Base-by-base conservation (phyloP, 805 yeast species). In the Lipomyces spencermartinsiae region DNA sequence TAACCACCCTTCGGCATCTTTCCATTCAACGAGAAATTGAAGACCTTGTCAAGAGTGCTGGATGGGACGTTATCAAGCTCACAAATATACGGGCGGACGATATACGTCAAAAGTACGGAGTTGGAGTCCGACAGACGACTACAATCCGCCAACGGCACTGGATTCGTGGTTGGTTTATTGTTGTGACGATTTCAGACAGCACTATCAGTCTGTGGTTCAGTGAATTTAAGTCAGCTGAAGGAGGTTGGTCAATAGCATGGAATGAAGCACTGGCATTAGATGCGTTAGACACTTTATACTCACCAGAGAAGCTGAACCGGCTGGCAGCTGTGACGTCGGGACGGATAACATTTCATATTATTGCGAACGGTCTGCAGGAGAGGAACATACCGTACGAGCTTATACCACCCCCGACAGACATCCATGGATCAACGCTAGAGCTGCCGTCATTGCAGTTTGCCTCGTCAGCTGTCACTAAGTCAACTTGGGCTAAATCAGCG, bases 101-200 rank as follows among this genome's bases (percentile, higher is more conserved):
- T 46, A 54, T 70, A 7, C 62, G 74, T 35, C 70, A 67, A 60
- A 37, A 67, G 35, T 67, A 54, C 39, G 70, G 70, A 2, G 34
- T 59, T 4, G 64, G 62, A 8, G 56, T 71, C 49, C 64, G 68
- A 12, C 67, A 65, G 29, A 46, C 68, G 34, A 62, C 67, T 34
- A 63, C 72, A 8, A 55, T 72, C 16, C 63, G 69, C 4, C 53
- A 59, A 43, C 39, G 46, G 5, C 65, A 60, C 22, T 72, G 74
- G 74, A 59, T 60, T 12, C 51, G 62, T 10, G 73, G 67, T 2
- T 72, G 74, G 74, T 65, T 69, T 53, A 60, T 72, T 16, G 68
- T 68, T 2, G 57, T 64, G 16, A 61, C 71, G 6, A 56, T 72
- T 9, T 19, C 62, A 3, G 74, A 64, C 35, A 64, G 55, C 35